Evolutionary conservation across 2,329 filamentous ascomycete genomes (phyloP).

Genomic region (Akanthomyces dipterigenus): DNA sequence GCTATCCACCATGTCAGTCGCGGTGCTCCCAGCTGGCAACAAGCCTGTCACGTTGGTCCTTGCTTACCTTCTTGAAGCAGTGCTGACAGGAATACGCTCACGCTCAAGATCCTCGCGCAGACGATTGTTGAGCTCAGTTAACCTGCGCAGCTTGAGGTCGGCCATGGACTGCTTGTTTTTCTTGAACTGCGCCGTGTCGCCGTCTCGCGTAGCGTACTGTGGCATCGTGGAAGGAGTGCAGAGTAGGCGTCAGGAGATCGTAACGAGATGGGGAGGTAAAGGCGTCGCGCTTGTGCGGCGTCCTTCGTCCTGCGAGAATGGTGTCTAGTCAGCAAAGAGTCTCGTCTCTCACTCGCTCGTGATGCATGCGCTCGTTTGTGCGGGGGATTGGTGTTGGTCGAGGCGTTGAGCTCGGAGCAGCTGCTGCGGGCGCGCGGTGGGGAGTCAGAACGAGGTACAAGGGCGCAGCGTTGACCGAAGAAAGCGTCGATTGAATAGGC

Average conservation of each 20-base stretch:
- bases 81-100: slow-evolving; percentile 90
- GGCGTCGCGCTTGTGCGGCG: slow-evolving; percentile 1
- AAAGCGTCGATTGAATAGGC: not conserved
- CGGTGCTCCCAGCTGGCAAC: not conserved
- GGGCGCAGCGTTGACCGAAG: not conserved
- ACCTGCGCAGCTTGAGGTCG: slow-evolving; percentile 89
- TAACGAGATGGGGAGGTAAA: slow-evolving; percentile 14
- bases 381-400: slow-evolving; percentile 1
- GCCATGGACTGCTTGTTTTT: slow-evolving; percentile 99
- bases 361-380: not conserved
- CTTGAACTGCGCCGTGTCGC: slow-evolving; percentile 62
- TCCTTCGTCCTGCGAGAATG: not conserved
- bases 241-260: not conserved
- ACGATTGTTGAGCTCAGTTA: slow-evolving; percentile 95
- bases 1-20: slow-evolving; percentile 40
- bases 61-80: slow-evolving; percentile 76
- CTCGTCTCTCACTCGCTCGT: not conserved
- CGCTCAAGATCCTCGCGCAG: slow-evolving; percentile 93
- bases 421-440: not conserved
- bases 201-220: slow-evolving; percentile 61
- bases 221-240: slow-evolving; percentile 43
- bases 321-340: not conserved
- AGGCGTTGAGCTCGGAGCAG: not conserved
- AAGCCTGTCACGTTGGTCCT: slow-evolving; percentile 14
- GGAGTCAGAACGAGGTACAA: not conserved